Percentiles rank a stretch among this genome's conserved stretches.
These are phyloP conservation scores for Candida sp. DNA, from an alignment of 1,139 yeast species.

Conservation along the genomic window DNA sequence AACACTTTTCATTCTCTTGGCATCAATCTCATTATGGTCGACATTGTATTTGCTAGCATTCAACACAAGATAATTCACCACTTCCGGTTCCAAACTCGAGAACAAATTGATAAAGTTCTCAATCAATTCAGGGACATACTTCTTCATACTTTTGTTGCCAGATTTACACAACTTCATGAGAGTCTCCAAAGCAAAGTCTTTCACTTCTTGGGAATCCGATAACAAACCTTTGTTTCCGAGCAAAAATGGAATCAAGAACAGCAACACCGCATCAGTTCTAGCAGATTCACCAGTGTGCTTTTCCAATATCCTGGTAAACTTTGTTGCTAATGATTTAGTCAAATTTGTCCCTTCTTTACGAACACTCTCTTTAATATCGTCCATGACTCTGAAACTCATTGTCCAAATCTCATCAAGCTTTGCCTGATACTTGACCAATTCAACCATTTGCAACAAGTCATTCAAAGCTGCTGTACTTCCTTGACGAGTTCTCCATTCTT, in stretches of 20 bases:
- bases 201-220: constrained; percentile 87
- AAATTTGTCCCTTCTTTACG: constrained; percentile 78
- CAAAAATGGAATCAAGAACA: constrained; percentile 75
- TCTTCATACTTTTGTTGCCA: constrained; percentile 60
- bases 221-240: constrained; percentile 79
- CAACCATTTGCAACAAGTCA: constrained; percentile 68
- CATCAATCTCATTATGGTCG: constrained; percentile 74
- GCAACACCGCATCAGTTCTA: constrained; percentile 55
- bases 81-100: constrained; percentile 93
- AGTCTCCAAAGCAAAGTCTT: constrained; percentile 75
- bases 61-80: constrained; percentile 80
- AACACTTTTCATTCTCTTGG: constrained; percentile 73
- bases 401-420: constrained; percentile 77
- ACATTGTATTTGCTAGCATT: constrained; percentile 90
- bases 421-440: constrained; percentile 55
- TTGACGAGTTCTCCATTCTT: constrained; percentile 95
- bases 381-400: constrained; percentile 88
- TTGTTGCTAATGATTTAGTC: constrained; percentile 68
- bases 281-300: constrained; percentile 21
- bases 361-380: constrained; percentile 95
- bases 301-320: constrained; percentile 63
- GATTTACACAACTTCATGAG: constrained; percentile 71
- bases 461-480: constrained; percentile 81
- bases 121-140: constrained; percentile 71
- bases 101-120: constrained; percentile 72